These are phyloP conservation scores for Gossypium gossypioides DNA, from an alignment of 441 rosid genomes.

Conservation along the genomic window DNA sequence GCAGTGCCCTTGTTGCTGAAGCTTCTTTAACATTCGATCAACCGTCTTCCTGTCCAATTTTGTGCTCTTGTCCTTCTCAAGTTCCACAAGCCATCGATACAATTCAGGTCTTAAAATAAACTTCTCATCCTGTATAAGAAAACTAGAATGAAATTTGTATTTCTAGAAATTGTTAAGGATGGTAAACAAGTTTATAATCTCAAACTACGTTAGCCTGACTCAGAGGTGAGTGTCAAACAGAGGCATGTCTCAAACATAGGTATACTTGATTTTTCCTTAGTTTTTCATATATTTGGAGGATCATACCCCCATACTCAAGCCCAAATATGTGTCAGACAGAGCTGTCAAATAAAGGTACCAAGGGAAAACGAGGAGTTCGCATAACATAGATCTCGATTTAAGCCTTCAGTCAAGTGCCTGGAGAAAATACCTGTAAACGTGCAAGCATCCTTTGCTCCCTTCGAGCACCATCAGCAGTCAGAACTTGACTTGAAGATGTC, in stretches of 20 bases:
- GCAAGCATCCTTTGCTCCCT: slow-evolving; percentile 85
- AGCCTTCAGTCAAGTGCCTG: slow-evolving; percentile 8
- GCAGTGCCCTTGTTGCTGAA: slow-evolving; percentile 82
- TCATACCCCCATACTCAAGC: neutral
- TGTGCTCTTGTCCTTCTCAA: slow-evolving; percentile 72
- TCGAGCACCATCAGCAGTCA: slow-evolving; percentile 59
- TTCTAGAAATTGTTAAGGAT: neutral
- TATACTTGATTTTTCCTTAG: neutral
- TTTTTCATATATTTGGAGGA: neutral
- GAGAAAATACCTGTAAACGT: slow-evolving; percentile 49
- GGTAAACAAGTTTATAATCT: slow-evolving; percentile 11
- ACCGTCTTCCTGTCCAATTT: slow-evolving; percentile 75
- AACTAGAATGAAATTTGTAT: slow-evolving; percentile 8
- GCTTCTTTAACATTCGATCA: slow-evolving; percentile 62
- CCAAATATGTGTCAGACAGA: neutral
- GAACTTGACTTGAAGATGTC: slow-evolving; percentile 28
- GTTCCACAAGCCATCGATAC: slow-evolving; percentile 68
- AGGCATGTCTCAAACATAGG: neutral
- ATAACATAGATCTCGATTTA: neutral
- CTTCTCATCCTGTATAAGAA: slow-evolving; percentile 62
- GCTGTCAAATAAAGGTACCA: neutral
- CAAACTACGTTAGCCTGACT: neutral
- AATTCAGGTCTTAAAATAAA: slow-evolving; percentile 73
- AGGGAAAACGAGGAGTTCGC: neutral
- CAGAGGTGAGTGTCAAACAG: neutral